Percentiles rank a stretch among this genome's conserved stretches.
These are phyloP conservation scores for Larix kaempferi DNA, from an alignment of 75 land plant genomes.

Conservation along the genomic window DNA sequence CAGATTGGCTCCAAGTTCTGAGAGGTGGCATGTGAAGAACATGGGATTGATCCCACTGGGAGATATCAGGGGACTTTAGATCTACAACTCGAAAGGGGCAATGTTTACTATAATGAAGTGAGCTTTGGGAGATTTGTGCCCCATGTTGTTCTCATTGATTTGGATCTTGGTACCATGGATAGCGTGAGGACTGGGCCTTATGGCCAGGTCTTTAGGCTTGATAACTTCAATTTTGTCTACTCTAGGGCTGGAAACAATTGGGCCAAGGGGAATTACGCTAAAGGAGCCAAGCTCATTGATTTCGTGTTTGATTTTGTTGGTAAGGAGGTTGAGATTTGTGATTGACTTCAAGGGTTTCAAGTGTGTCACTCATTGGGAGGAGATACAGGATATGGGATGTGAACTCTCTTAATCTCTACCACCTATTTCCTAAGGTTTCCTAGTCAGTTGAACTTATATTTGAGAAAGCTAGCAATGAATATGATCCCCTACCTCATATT, in stretches of 20 bases:
- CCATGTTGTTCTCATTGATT: conserved; percentile 33
- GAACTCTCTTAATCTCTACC: conserved; percentile 27
- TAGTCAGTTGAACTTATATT: too few species aligned
- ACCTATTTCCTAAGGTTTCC: background rate
- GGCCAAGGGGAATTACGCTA: conserved; percentile 18
- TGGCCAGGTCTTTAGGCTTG: conserved; percentile 42
- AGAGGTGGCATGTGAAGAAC: conserved; percentile 19
- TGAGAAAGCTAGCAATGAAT: too few species aligned
- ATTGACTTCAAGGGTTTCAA: conserved; percentile 15
- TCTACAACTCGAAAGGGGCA: conserved; percentile 31
- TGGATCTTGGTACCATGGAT: conserved; percentile 51
- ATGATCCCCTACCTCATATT: too few species aligned
- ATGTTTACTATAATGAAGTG: conserved; percentile 39
- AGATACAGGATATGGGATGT: conserved; percentile 54
- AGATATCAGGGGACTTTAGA: conserved; percentile 22
- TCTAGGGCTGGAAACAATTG: conserved; percentile 36
- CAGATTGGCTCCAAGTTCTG: conserved; percentile 10
- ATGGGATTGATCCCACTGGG: conserved; percentile 34
- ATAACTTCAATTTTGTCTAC: conserved; percentile 38
- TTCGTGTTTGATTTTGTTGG: background rate
- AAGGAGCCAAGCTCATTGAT: background rate
- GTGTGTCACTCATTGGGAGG: conserved; percentile 56
- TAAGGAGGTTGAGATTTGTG: background rate
- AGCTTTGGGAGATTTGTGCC: conserved; percentile 25
- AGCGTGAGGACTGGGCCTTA: conserved; percentile 30